Conservation (phyloP, 176 grass and related monocot genomes). For the Tillandsia fasciculata region DNA sequence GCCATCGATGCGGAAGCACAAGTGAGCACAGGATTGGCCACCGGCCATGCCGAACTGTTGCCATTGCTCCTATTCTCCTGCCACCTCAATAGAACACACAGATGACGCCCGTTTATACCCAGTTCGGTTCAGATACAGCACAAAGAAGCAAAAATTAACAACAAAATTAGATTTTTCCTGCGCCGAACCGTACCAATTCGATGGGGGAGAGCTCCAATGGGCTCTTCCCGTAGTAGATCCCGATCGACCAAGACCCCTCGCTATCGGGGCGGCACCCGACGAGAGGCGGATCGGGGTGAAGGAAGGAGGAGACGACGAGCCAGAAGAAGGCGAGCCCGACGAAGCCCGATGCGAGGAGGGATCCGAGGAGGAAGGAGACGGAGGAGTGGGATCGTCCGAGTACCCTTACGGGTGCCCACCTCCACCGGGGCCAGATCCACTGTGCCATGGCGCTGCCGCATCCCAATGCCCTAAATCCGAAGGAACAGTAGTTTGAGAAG, state of each 20-base stretch:
- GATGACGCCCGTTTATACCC: not conserved
- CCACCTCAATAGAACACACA: slow-evolving; percentile 24
- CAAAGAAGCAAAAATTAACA: not conserved
- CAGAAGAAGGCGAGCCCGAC: slow-evolving; percentile 68
- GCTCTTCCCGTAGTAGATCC: slow-evolving; percentile 79
- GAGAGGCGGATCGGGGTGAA: slow-evolving; percentile 31
- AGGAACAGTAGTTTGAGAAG: not conserved
- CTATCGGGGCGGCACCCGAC: slow-evolving; percentile 64
- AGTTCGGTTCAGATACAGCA: not conserved
- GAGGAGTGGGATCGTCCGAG: slow-evolving; percentile 26
- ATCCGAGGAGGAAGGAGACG: slow-evolving; percentile 40
- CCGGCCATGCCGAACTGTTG: slow-evolving; percentile 96
- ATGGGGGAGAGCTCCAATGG: slow-evolving; percentile 78
- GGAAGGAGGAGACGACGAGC: slow-evolving; percentile 70
- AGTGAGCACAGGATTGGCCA: slow-evolving; percentile 85
- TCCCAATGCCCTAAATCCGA: not conserved
- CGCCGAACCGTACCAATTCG: slow-evolving; percentile 54
- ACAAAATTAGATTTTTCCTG: not conserved
- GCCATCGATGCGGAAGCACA: slow-evolving; percentile 51
- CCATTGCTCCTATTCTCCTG: slow-evolving; percentile 62
- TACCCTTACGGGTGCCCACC: not conserved
- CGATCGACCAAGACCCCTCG: slow-evolving; percentile 90
- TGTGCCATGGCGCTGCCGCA: not conserved
- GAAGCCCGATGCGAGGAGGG: slow-evolving; percentile 21
- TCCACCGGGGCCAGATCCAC: not conserved